Percentiles rank a stretch among this genome's conserved stretches.
phyloP scores from a whole-genome alignment of 176 grass and related monocot genomes.

The Tuctoria greenei region DNA sequence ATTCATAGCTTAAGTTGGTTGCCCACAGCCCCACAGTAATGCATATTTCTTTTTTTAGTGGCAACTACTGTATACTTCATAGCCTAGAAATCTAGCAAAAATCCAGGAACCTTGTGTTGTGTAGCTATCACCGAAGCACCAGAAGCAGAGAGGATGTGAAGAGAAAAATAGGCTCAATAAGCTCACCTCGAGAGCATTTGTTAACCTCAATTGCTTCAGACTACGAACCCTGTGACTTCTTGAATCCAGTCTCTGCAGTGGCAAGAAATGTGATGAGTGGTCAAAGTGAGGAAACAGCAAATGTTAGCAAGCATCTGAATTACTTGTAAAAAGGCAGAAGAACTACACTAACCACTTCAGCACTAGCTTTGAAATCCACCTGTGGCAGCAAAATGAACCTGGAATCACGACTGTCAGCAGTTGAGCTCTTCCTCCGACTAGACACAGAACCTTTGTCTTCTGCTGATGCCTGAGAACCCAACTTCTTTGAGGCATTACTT shows the following conservation, averaged over 20 bases:
- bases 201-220: slow-evolving; percentile 75
- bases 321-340: slow-evolving; percentile 31
- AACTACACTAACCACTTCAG: slow-evolving; percentile 69
- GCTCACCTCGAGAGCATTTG: slow-evolving; percentile 75
- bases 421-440: slow-evolving; percentile 58
- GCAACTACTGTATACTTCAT: slow-evolving; percentile 3
- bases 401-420: slow-evolving; percentile 62
- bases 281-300: slow-evolving; percentile 13
- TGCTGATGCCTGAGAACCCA: slow-evolving; percentile 45
- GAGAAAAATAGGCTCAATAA: slow-evolving; percentile 27
- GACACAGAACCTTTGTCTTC: slow-evolving; percentile 46
- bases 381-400: slow-evolving; percentile 88
- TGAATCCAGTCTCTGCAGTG: slow-evolving; percentile 79
- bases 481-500: slow-evolving; percentile 49
- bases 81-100: slow-evolving; percentile 12
- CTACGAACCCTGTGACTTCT: slow-evolving; percentile 80
- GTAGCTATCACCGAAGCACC: slow-evolving; percentile 31
- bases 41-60: not conserved
- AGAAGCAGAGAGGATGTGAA: slow-evolving; percentile 9
- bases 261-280: slow-evolving; percentile 16
- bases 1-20: not conserved
- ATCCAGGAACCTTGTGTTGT: not conserved
- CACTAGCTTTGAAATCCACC: slow-evolving; percentile 85
- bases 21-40: slow-evolving; percentile 11
- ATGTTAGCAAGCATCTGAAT: slow-evolving; percentile 4